A percentile compares a stretch with the other conserved stretches of the same genome.
These are phyloP conservation scores for Stellera chamaejasme DNA, from an alignment of 345 rosid genomes.

Conservation along the genomic window DNA sequence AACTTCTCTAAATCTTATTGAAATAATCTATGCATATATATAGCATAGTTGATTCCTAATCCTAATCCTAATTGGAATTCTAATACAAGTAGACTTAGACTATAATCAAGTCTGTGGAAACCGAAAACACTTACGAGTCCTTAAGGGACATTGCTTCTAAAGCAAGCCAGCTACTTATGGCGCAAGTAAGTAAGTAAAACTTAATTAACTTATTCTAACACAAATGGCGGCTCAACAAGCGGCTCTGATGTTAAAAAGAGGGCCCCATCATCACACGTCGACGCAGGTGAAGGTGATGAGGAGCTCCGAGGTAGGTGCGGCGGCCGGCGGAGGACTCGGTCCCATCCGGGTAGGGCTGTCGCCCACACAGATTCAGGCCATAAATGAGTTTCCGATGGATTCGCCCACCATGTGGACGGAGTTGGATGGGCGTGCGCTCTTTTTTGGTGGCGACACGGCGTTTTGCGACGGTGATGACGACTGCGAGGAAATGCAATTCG, in stretches of 20 bases:
- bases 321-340: slow-evolving; percentile 13
- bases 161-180: too few species aligned
- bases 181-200: too few species aligned
- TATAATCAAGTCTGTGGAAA: too few species aligned
- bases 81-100: too few species aligned
- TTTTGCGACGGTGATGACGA: slow-evolving; percentile 1
- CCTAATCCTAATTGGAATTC: too few species aligned
- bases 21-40: too few species aligned
- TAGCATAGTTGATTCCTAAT: too few species aligned
- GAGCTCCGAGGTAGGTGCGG: not conserved
- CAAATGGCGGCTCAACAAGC: slow-evolving; percentile 73
- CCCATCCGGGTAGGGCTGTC: slow-evolving; percentile 51
- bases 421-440: slow-evolving; percentile 15
- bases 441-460: slow-evolving; percentile 13
- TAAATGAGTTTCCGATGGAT: slow-evolving; percentile 68
- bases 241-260: slow-evolving; percentile 26
- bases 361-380: slow-evolving; percentile 72
- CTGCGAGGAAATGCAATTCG: slow-evolving; percentile 12
- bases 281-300: slow-evolving; percentile 4
- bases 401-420: slow-evolving; percentile 74
- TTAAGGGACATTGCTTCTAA: too few species aligned
- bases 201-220: too few species aligned
- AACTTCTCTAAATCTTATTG: too few species aligned
- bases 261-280: slow-evolving; percentile 8
- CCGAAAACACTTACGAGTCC: too few species aligned